These are phyloP conservation scores for Saturnispora hagleri DNA, from an alignment of 805 yeast species.

Conservation along the genomic window DNA sequence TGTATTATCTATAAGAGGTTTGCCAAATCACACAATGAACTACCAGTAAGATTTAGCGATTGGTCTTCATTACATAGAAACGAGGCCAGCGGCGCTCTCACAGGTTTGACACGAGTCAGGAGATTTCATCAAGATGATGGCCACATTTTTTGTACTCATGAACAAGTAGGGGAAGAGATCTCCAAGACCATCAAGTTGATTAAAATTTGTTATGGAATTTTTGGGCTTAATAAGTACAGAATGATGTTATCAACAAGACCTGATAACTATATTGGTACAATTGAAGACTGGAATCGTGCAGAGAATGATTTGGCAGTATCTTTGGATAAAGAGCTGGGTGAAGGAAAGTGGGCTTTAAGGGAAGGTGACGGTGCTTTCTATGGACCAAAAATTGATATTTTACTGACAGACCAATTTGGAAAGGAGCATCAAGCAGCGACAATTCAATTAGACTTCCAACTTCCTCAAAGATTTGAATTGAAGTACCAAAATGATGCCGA, in stretches of 20 bases:
- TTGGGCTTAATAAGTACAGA: constrained; percentile 51
- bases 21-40: constrained; percentile 74
- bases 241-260: constrained; percentile 84
- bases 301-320: constrained; percentile 58
- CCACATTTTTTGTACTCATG: constrained; percentile 80
- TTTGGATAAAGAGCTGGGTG: constrained; percentile 41
- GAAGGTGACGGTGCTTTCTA: constrained; percentile 97
- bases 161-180: constrained; percentile 72
- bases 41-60: constrained; percentile 81
- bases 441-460: constrained; percentile 88
- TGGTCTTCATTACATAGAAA: constrained; percentile 90
- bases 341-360: constrained; percentile 53
- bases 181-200: constrained; percentile 61
- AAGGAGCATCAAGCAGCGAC: constrained; percentile 93
- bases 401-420: constrained; percentile 68
- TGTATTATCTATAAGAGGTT: constrained; percentile 71
- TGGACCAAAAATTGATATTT: constrained; percentile 91
- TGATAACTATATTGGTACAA: constrained; percentile 65
- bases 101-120: constrained; percentile 88
- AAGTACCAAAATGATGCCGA: constrained; percentile 51
- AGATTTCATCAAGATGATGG: constrained; percentile 98
- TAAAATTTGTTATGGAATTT: constrained; percentile 61
- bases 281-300: constrained; percentile 75
- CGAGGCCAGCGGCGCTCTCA: constrained; percentile 88
- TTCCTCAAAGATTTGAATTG: constrained; percentile 77